Base-by-base conservation (phyloP, 75 land plant species). In the Pinus albicaulis region DNA sequence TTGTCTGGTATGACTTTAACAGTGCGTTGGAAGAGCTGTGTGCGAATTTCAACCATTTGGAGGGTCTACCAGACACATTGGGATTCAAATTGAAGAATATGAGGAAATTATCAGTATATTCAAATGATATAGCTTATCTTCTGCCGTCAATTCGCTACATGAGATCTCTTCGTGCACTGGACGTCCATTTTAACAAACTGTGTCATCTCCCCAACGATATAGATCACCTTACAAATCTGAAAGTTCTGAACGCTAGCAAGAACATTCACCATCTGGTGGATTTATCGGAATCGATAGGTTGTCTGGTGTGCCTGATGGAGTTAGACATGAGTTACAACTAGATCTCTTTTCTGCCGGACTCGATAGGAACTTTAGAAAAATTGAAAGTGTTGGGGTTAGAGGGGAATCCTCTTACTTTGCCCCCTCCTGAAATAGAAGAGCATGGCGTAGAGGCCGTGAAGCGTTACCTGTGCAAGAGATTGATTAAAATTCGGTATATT, bases 101-200 rank as follows among this genome's bases (percentile, higher is more conserved):
- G 2, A 80, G 72, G 71, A 91, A 83, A 79, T 88, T 93, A 16
- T 78, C 86, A 31, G 87, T 93, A 5, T 90, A 93, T 62, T 89
- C 89, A 55, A 93, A 93, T 86, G 86, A 85, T 69, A 83, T 93
- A 7, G 72, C 38, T 22, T 78, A 75, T 77, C 89, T 93, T 13
- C 95, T 91, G 4, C 73, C 64, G 48, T 91, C 93, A 69, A 76
- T 76, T 66, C 79, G 89, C 73, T 85, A 93, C 79, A 62, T 89
- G 41, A 88, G 86, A 59, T 61, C 81, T 11, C 85, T 93, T 59
- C 83, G 79, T 13, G 74, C 82, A 26, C 81, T 93, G 31, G 95
- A 93, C 28, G 87, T 87, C 16, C 93, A 89, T 53, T 90, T 89
- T 62, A 93, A 93, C 88, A 83, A 87, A 80, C 93, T 93, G 56